A percentile compares a stretch with the other conserved stretches of the same genome.
Evolutionary conservation across 805 yeast genomes (phyloP).

Genomic region (Millerago galiae): DNA sequence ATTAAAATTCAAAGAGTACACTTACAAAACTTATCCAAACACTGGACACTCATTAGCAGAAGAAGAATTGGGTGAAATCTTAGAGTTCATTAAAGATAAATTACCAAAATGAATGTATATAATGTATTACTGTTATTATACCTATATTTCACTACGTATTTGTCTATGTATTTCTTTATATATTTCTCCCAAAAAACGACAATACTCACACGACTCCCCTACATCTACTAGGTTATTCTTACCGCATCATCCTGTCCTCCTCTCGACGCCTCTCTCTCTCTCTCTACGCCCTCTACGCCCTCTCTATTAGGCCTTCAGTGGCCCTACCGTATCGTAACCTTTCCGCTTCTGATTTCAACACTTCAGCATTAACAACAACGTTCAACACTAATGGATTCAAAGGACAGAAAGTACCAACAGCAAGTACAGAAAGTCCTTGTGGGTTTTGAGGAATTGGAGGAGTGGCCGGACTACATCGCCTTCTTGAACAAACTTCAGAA

Average conservation of each 20-base stretch:
- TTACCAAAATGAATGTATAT: slow-evolving; percentile 6
- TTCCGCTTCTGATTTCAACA: not conserved
- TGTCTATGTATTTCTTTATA: too few species aligned
- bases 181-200: too few species aligned
- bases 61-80: slow-evolving; percentile 56
- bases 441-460: slow-evolving; percentile 75
- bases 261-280: too few species aligned
- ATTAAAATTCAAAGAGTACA: slow-evolving; percentile 41
- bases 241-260: too few species aligned
- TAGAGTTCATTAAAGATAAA: slow-evolving; percentile 35
- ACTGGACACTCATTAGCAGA: slow-evolving; percentile 64
- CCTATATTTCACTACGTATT: not conserved
- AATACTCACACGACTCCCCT: too few species aligned
- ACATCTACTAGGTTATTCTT: too few species aligned
- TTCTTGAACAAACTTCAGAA: slow-evolving; percentile 75
- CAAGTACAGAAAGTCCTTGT: slow-evolving; percentile 67
- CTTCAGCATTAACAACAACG: not conserved
- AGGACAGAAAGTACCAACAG: slow-evolving; percentile 62
- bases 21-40: slow-evolving; percentile 52
- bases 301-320: too few species aligned
- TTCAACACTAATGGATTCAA: slow-evolving; percentile 39
- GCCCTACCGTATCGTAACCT: not conserved
- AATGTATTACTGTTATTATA: not conserved
- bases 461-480: slow-evolving; percentile 98
- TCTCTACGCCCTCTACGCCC: too few species aligned